Base-by-base conservation (phyloP, 371 early-diverging fungal species). In the Fennellomyces sp. region DNA sequence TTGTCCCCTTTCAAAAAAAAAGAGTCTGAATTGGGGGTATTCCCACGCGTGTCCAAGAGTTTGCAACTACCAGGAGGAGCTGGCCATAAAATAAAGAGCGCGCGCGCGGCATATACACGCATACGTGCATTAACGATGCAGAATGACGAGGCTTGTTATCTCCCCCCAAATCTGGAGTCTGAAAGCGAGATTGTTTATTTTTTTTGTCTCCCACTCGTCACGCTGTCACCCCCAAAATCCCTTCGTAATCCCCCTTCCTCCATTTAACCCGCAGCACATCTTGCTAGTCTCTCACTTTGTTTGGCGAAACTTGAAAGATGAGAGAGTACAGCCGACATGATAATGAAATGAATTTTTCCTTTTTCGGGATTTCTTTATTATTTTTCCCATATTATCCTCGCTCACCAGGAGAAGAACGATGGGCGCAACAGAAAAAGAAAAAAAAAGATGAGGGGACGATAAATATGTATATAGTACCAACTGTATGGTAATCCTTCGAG, bases 391-490 rank as follows among this genome's bases (percentile, higher is more conserved):
- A 39, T 39, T 5, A 39, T 39, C n/a, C 15, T 39, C 45, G 8
- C 45, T 45, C 45, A 23, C 45, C 45, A 45, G 45, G 45, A 45
- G 45, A 45, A 45, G n/a, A 5, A 45, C 17, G 45, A 45, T 23
- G 21, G n/a, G n/a, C n/a, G n/a, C n/a, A 45, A 45, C 4, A 41
- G 41, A n/a, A 41, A 41, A 17, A 13, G 5, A 45, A 12, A 45
- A 45, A 21, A 45, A 3, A 45, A 45, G 21, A 45, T 23, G 5
- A 3, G 5, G 23, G 23, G n/a, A 5, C 5, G 19, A 41, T 41
- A 6, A 8, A 10, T 13, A 41, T 41, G n/a, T 41, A n/a, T 41
- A 41, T 41, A 41, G 6, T 6, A 17, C 12, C 41, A 41, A n/a
- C 41, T 41, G 12, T 41, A 41, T 17, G 41, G 19, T 10, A n/a